Evolutionary conservation across 148 eudicot species (phyloP).

Genomic region (Amaranthus palmeri): DNA sequence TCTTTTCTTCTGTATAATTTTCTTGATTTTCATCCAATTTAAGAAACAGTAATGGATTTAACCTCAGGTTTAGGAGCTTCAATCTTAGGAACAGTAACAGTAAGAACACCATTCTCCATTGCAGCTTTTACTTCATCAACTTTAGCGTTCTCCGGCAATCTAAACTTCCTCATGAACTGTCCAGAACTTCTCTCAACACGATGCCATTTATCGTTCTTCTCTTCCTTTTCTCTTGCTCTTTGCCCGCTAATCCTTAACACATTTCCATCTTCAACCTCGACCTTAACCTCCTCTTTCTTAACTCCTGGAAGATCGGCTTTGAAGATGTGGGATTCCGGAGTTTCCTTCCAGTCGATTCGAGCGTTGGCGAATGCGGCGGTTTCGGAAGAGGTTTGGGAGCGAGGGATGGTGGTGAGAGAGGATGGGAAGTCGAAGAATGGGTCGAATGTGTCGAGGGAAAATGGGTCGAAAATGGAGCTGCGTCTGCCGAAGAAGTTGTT

Average conservation of each 20-base stretch:
- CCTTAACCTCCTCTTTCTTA: conserved; percentile 52
- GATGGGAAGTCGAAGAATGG: conserved; percentile 21
- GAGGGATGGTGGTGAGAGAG: conserved; percentile 7
- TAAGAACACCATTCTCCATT: conserved; percentile 32
- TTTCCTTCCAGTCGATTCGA: conserved; percentile 51
- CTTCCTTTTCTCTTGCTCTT: conserved; percentile 36
- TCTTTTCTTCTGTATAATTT: not conserved
- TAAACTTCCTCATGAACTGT: conserved; percentile 20
- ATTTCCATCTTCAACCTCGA: conserved; percentile 53
- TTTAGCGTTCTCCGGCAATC: conserved; percentile 29
- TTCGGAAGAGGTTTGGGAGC: conserved; percentile 23
- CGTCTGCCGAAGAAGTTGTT: conserved; percentile 20
- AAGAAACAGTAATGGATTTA: conserved; percentile 21
- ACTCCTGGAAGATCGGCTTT: conserved; percentile 49
- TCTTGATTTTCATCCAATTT: not conserved
- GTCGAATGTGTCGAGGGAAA: conserved; percentile 39
- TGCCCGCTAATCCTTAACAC: conserved; percentile 45
- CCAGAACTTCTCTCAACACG: conserved; percentile 38
- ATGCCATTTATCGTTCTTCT: conserved; percentile 41
- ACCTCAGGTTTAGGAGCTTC: conserved; percentile 30
- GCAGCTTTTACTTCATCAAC: conserved; percentile 25
- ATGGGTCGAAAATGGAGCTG: conserved; percentile 29
- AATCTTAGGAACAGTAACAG: conserved; percentile 29
- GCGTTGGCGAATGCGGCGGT: conserved; percentile 28
- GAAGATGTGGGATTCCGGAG: conserved; percentile 49